Base-by-base conservation (phyloP, 257 asterid species). In the Scutellaria minor region DNA sequence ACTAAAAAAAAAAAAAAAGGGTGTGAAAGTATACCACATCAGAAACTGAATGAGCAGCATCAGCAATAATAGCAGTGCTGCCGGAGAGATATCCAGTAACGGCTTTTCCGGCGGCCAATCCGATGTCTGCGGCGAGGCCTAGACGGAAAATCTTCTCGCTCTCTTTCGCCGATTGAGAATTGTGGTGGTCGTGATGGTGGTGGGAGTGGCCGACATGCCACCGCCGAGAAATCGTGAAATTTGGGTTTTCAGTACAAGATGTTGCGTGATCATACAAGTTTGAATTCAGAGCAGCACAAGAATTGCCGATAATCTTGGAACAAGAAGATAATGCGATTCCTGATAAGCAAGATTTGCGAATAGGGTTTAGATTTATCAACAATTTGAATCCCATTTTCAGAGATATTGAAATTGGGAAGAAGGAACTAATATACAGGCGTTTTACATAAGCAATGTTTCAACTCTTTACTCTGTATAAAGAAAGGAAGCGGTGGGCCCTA, bases 11-110 rank as follows among this genome's bases (percentile, higher is more conserved):
- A 9, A 5, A 31, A 10, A 35, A 47, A 9, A 5, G 18, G 37
- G 22, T 0, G n/a, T 57, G 68, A 13, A 68, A 50, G 27, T n/a
- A 37, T 84, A 94, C 98, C 96, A 94, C 98, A 78, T 94, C 99
- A 42, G 98, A 91, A 72, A 94, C 24, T 44, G 99, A 91, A 84
- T 91, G 97, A 50, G 95, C 99, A 1, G 99, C 98, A 78, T 94
- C 99, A 12, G 99, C 97, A 68, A 94, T 91, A 37, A 94, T 90
- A 35, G 98, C 99, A 31, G 98, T 91, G 87, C 98, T 94, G 20
- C 99, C 99, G 65, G 95, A 83, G 51, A 91, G 72, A 74, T 91
- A 94, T 48, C 98, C 99, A 0, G 99, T 86, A 8, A 88, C 74
- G 35, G 95, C 87, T 87, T 94, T 94, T 31, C 96, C 96, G 47